Evolutionary conservation across 139 green algal genomes (phyloP), one percentile per base, ranked within the genome.

Genomic region (Axilococcus clingmanii): DNA sequence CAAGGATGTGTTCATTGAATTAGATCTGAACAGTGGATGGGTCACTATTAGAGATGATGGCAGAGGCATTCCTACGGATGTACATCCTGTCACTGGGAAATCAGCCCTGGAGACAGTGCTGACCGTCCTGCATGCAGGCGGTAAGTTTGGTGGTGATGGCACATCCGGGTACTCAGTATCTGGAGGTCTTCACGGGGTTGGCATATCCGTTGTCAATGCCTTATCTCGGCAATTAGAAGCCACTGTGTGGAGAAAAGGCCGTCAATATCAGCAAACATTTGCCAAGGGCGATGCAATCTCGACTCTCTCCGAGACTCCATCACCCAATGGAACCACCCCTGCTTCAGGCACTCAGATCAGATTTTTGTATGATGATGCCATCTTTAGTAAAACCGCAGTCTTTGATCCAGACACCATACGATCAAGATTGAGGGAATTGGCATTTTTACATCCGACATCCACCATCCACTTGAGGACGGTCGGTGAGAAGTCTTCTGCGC

Each of bases 121-220:
- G 35, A 96, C 87, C 29, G 59, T 67, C 27, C 81, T 98, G 54
- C 93, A 99, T 66, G 92, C 93, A 7, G 93, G 93, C 12, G 92
- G 91, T 65, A 98, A 99, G 70, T 99, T 99, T 71, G 92, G 91
- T 2, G 80, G 82, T 5, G 74, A 86, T 36, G n/a, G n/a, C n/a
- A 49, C 51, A 32, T 84, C 55, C 49, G 80, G 86, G 4, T 94
- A 95, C 74, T 59, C 38, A 16, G 82, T 96, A 7, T 90, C 77
- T 3, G 91, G 91, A 4, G 91, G 91, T 3, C 75, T 98, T 54
- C 91, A 98, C 59, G 91, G 91, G n/a, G 91, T 98, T 17, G 91
- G 91, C 40, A 59, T 97, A 16, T 88, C 68, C 14, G 91, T 97
- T 6, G 90, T 97, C 16, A 99, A 99, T 63, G 92, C 92, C 1